phyloP scores from a whole-genome alignment of 176 grass and related monocot species.

The barley (Hordeum vulgare) region MorexV3_pseudomolecules_assembly NC_058519.1:644680289-644680788 shows the following conservation, averaged over 20 bases:
- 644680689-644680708: neutral
- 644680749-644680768: conserved; percentile 8
- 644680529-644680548: neutral
- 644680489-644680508: neutral
- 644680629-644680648: too few relatives aligned
- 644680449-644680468: neutral
- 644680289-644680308: neutral
- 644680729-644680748: neutral
- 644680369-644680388: neutral
- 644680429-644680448: neutral
- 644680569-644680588: neutral
- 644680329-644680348: neutral
- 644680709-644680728: neutral
- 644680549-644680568: neutral
- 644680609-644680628: neutral
- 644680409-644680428: neutral
- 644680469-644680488: neutral
- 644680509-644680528: neutral
- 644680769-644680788: neutral
- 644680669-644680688: neutral
- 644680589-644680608: neutral
- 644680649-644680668: neutral
- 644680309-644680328: neutral
- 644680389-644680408: neutral
- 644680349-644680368: neutral